These are phyloP conservation scores for Aspergillus hancockii DNA, from an alignment of 495 filamentous ascomycete genomes.

Conservation along the genomic window DNA sequence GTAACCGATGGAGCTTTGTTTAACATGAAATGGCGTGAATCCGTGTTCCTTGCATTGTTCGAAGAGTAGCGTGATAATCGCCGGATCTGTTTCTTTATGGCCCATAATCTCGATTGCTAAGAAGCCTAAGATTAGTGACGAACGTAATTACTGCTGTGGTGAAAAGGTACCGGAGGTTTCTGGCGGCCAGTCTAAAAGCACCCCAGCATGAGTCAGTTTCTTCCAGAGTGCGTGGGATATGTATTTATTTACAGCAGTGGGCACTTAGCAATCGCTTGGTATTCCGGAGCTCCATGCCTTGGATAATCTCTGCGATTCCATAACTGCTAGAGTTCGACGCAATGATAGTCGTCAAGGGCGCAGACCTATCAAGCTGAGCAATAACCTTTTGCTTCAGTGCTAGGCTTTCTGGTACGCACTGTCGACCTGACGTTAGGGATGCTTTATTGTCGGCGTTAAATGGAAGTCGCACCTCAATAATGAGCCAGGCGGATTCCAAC, in stretches of 20 bases:
- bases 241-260: constrained; percentile 36
- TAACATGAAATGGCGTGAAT: constrained; percentile 40
- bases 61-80: constrained; percentile 28
- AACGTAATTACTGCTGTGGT: background rate
- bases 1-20: constrained; percentile 35
- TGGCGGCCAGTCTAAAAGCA: constrained; percentile 41
- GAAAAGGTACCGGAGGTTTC: constrained; percentile 34
- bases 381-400: constrained; percentile 30
- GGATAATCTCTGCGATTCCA: constrained; percentile 34
- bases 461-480: background rate
- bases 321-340: constrained; percentile 46
- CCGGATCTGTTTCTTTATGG: constrained; percentile 27
- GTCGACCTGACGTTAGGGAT: constrained; percentile 21
- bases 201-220: background rate
- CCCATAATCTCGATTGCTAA: constrained; percentile 45
- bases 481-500: too few species aligned
- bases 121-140: background rate
- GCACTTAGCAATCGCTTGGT: constrained; percentile 29
- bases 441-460: constrained; percentile 18
- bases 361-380: constrained; percentile 29
- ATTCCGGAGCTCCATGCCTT: constrained; percentile 28
- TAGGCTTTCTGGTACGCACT: constrained; percentile 40
- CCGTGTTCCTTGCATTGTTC: constrained; percentile 31
- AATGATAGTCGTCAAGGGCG: constrained; percentile 30
- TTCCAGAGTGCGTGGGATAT: too few species aligned